A percentile compares a stretch with the other conserved stretches of the same genome.
These are phyloP conservation scores for Pythium vanterpoolii DNA, from an alignment of 352 stramenopile genomes.

Conservation along the genomic window DNA sequence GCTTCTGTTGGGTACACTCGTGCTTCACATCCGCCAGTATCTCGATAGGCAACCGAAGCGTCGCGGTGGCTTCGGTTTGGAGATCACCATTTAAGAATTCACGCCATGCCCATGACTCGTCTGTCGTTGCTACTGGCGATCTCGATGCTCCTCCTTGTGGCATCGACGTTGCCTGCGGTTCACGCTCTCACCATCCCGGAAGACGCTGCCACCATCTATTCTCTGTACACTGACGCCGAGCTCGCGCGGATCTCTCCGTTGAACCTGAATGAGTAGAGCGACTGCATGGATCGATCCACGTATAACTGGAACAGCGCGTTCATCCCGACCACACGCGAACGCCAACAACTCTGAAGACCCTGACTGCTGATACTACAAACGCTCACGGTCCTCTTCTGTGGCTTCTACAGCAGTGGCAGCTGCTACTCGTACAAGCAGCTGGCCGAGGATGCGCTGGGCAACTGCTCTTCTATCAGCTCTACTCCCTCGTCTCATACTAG, in stretches of 20 bases:
- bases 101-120: neutral
- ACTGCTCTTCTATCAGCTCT: neutral
- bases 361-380: neutral
- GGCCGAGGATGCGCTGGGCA: neutral
- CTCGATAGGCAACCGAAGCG: no score
- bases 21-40: no score
- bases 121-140: neutral
- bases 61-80: no score
- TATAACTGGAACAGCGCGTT: slow-evolving; percentile 4
- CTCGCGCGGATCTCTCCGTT: neutral
- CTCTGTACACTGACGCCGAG: neutral
- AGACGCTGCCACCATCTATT: neutral
- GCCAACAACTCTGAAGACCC: neutral
- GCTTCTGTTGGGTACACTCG: no score
- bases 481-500: no score
- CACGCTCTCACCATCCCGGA: neutral
- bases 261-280: neutral
- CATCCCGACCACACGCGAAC: neutral
- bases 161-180: neutral
- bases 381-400: neutral
- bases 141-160: neutral
- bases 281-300: neutral
- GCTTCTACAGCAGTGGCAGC: neutral
- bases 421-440: slow-evolving; percentile 3
- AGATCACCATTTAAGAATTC: neutral